Evolutionary conservation across 1,139 yeast genomes (phyloP).

Genomic region (Entelexis paramagnoliae): DNA sequence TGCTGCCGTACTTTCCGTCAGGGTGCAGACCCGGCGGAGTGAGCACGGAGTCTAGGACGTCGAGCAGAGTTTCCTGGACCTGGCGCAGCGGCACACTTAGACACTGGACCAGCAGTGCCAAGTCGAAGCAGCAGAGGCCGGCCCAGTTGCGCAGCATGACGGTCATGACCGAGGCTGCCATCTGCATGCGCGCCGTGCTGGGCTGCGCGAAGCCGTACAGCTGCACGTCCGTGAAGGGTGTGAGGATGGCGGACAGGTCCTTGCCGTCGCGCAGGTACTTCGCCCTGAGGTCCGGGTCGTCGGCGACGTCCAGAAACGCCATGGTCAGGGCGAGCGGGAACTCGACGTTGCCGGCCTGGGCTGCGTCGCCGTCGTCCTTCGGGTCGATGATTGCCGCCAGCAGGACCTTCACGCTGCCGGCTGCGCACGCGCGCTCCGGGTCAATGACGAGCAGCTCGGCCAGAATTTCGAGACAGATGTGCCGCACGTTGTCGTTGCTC

Average conservation of each 20-base stretch:
- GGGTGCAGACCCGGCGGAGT: neutral
- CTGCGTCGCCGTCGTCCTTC: neutral
- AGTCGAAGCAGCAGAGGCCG: slow-evolving; percentile 55
- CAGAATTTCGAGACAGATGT: slow-evolving; percentile 54
- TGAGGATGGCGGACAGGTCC: slow-evolving; percentile 53
- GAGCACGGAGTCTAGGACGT: slow-evolving; percentile 45
- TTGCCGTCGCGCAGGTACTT: slow-evolving; percentile 48
- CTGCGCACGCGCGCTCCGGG: slow-evolving; percentile 51
- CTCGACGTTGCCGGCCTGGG: neutral
- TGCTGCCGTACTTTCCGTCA: neutral
- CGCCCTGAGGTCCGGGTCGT: slow-evolving; percentile 45
- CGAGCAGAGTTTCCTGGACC: slow-evolving; percentile 56
- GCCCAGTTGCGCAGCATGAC: slow-evolving; percentile 61
- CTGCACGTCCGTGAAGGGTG: slow-evolving; percentile 54
- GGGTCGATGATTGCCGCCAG: slow-evolving; percentile 28
- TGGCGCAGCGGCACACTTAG: slow-evolving; percentile 47
- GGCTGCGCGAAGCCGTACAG: slow-evolving; percentile 28
- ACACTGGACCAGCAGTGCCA: slow-evolving; percentile 53
- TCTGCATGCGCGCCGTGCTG: slow-evolving; percentile 48
- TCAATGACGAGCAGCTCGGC: slow-evolving; percentile 55
- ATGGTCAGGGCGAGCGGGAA: slow-evolving; percentile 47
- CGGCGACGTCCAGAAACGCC: slow-evolving; percentile 51
- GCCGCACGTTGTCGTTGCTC: slow-evolving; percentile 46
- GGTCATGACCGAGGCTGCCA: slow-evolving; percentile 52
- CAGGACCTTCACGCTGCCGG: slow-evolving; percentile 56